A percentile compares a stretch with the other conserved stretches of the same genome.
Evolutionary conservation across 768 basidiomycete genomes (phyloP).

Genomic region (Tricholoma saponaceum): DNA sequence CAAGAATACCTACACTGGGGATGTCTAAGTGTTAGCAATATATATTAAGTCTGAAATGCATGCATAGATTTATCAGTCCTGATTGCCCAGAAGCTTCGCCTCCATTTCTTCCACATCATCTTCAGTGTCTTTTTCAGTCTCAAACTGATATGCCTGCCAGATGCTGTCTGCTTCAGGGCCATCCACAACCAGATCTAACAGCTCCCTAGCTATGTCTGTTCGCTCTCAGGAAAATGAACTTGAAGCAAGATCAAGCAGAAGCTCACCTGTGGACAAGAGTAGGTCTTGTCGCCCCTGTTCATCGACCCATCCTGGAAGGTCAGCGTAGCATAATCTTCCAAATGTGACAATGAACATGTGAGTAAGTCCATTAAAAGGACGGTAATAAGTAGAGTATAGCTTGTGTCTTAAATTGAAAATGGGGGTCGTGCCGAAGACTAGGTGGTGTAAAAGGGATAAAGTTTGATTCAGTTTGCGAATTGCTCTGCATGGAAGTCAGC

Average conservation of each 20-base stretch:
- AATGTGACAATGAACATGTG: conserved; percentile 77
- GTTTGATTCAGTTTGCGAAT: conserved; percentile 50
- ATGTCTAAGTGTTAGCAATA: not conserved
- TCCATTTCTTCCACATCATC: conserved; percentile 62
- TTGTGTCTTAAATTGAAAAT: conserved; percentile 52
- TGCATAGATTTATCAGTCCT: conserved; percentile 5
- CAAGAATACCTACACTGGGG: conserved; percentile 5
- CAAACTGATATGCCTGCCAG: conserved; percentile 56
- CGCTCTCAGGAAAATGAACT: not conserved
- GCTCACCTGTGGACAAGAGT: conserved; percentile 45
- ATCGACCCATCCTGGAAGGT: conserved; percentile 58
- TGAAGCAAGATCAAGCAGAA: not conserved
- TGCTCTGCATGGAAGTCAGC: conserved; percentile 32
- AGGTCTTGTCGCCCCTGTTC: conserved; percentile 34
- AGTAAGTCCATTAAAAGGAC: conserved; percentile 55
- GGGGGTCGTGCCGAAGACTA: conserved; percentile 49
- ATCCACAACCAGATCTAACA: conserved; percentile 65
- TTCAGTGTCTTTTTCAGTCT: conserved; percentile 36
- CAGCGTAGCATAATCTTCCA: conserved; percentile 70
- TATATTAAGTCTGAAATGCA: not conserved
- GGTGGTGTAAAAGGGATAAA: conserved; percentile 56
- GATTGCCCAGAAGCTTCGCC: conserved; percentile 34
- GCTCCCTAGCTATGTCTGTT: conserved; percentile 53
- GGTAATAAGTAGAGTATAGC: conserved; percentile 49
- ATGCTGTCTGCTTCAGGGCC: conserved; percentile 67